Evolutionary conservation across 306 rosid genomes (phyloP).

Genomic region (Inga oerstediana): DNA sequence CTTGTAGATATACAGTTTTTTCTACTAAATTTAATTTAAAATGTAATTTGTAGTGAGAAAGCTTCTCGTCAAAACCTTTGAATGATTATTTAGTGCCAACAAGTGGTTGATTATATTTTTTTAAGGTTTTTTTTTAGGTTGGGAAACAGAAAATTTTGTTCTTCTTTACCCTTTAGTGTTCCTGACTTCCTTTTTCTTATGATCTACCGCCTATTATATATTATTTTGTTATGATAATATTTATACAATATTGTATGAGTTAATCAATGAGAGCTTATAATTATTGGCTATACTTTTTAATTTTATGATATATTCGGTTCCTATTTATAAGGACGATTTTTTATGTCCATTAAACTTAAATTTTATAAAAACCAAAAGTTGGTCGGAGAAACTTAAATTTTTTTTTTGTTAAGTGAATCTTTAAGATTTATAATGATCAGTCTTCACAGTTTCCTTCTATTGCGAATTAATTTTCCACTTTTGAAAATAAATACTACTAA

Average conservation of each 20-base stretch:
- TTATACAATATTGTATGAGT: neutral
- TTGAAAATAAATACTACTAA: constrained; percentile 11
- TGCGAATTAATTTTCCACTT: neutral
- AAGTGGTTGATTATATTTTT: constrained; percentile 8
- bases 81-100: constrained; percentile 25
- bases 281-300: neutral
- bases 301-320: neutral
- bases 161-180: neutral
- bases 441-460: neutral
- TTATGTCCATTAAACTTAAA: neutral
- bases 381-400: neutral
- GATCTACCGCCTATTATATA: neutral
- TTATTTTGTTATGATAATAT: neutral
- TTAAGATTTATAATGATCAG: neutral
- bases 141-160: neutral
- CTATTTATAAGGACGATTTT: neutral
- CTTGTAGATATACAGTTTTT: neutral
- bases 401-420: neutral
- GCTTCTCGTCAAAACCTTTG: neutral
- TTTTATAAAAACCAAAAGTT: neutral
- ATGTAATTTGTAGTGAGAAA: neutral
- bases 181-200: neutral
- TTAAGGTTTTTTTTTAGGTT: neutral
- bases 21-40: neutral
- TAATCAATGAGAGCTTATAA: neutral